phyloP scores from a whole-genome alignment of 2,329 filamentous ascomycete species.

The Aspergillus pseudoviridinutans region DNA sequence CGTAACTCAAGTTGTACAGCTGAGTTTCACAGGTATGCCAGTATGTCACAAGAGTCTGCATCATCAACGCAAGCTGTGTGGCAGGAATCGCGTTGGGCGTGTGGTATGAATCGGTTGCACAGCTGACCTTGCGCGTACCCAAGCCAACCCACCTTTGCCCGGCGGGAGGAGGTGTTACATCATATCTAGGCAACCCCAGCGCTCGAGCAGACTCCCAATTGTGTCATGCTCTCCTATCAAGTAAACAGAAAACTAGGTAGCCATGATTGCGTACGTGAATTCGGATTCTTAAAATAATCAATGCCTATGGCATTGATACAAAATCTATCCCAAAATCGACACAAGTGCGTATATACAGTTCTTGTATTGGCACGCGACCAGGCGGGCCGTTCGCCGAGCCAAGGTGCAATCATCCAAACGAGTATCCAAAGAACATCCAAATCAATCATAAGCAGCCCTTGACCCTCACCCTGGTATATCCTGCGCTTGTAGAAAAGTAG shows the following conservation, averaged over 20 bases:
- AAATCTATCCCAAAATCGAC: constrained; percentile 20
- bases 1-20: neutral
- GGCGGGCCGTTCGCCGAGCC: constrained; percentile 7
- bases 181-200: neutral
- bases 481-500: constrained; percentile 15
- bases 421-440: constrained; percentile 10
- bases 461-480: constrained; percentile 13
- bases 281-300: neutral
- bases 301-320: constrained; percentile 2
- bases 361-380: constrained; percentile 14
- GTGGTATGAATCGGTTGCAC: neutral
- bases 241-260: neutral
- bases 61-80: neutral
- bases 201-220: neutral
- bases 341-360: constrained; percentile 23
- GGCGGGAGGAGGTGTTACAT: neutral
- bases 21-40: neutral
- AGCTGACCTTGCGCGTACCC: neutral
- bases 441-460: constrained; percentile 17
- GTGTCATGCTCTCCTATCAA: neutral
- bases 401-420: constrained; percentile 9
- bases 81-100: neutral
- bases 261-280: neutral
- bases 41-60: neutral
- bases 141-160: neutral